Conservation (phyloP, 192 early-diverging fungal genomes). For the Physocladia obscura region DNA sequence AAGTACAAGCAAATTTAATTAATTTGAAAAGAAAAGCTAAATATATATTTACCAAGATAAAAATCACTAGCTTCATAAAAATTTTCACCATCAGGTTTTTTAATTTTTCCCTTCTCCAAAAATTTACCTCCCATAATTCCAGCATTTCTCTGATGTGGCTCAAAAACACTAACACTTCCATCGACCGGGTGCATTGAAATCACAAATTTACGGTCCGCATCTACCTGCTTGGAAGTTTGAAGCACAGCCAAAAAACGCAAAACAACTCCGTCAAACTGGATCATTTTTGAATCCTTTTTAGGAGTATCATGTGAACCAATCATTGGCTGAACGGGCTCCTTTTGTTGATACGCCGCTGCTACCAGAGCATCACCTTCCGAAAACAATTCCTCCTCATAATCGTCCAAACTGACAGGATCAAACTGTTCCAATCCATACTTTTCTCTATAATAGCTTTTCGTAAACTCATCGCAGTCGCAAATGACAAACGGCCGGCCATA, state of each 20-base stretch:
- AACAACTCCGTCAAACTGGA: slow-evolving; percentile 45
- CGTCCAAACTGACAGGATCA: slow-evolving; percentile 53
- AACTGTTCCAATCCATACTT: slow-evolving; percentile 53
- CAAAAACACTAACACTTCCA: slow-evolving; percentile 60
- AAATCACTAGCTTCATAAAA: slow-evolving; percentile 57
- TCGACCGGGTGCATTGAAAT: slow-evolving; percentile 54
- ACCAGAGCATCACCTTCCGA: slow-evolving; percentile 7
- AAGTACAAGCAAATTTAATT: no score
- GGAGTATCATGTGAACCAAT: slow-evolving; percentile 27
- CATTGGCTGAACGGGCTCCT: slow-evolving; percentile 25
- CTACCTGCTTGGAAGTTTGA: slow-evolving; percentile 44
- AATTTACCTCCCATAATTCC: slow-evolving; percentile 65
- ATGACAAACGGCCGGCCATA: slow-evolving; percentile 60
- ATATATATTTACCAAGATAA: slow-evolving; percentile 43
- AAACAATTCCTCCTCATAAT: slow-evolving; percentile 37
- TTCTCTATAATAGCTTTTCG: slow-evolving; percentile 52
- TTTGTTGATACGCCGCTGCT: slow-evolving; percentile 2
- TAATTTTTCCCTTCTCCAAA: slow-evolving; percentile 53
- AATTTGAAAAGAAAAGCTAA: background rate
- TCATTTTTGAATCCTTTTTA: slow-evolving; percentile 46
- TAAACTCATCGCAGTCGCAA: slow-evolving; percentile 65
- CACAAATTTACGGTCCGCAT: slow-evolving; percentile 59
- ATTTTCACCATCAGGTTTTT: slow-evolving; percentile 42
- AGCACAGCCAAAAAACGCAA: slow-evolving; percentile 48
- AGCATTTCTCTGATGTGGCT: slow-evolving; percentile 53